Conservation (phyloP, 805 yeast genomes). For the Komagataella phaffii region DNA sequence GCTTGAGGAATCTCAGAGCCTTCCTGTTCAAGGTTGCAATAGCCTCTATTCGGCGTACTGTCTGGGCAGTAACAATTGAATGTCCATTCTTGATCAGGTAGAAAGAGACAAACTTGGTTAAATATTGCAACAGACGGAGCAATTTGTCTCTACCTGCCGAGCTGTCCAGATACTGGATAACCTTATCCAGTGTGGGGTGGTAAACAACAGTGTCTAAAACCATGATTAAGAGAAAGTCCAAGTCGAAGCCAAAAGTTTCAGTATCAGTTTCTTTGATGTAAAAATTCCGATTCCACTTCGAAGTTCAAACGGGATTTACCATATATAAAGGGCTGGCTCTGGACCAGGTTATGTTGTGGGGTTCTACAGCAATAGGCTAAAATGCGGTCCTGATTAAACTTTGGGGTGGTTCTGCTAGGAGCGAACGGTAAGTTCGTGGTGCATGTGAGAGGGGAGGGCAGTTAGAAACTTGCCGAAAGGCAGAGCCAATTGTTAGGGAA, state of each 20-base stretch:
- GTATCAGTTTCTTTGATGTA: neutral
- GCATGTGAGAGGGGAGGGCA: neutral
- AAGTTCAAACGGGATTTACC: neutral
- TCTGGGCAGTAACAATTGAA: constrained; percentile 27
- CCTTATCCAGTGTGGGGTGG: constrained; percentile 58
- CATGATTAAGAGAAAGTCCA: constrained; percentile 21
- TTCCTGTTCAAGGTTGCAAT: constrained; percentile 67
- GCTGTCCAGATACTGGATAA: constrained; percentile 50
- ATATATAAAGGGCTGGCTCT: neutral
- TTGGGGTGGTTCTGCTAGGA: neutral
- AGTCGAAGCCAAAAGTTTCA: neutral
- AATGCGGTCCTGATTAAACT: neutral
- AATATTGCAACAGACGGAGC: constrained; percentile 68
- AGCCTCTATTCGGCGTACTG: constrained; percentile 41
- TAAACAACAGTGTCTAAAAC: constrained; percentile 55
- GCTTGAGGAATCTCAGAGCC: constrained; percentile 74
- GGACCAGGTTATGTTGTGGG: neutral
- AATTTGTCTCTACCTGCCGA: constrained; percentile 73
- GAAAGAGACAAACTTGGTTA: constrained; percentile 59
- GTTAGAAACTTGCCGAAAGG: neutral
- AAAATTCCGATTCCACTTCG: neutral
- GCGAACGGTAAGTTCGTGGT: neutral
- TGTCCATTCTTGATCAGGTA: constrained; percentile 45
- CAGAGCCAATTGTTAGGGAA: neutral
- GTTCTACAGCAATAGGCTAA: neutral